phyloP scores from a whole-genome alignment of 2,329 filamentous ascomycete species.

The Thielaviopsis populi region DNA sequence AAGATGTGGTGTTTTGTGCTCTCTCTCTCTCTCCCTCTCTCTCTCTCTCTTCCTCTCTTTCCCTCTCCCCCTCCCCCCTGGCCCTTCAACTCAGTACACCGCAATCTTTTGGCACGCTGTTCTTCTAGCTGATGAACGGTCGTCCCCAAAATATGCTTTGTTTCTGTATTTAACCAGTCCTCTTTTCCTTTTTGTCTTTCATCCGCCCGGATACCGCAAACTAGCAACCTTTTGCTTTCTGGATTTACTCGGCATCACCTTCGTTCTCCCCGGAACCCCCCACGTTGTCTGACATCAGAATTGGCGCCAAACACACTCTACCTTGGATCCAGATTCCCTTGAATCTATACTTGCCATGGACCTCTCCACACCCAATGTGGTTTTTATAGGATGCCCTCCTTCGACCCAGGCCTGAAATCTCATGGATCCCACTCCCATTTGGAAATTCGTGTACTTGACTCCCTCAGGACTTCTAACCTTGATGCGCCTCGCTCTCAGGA shows the following conservation, averaged over 20 bases:
- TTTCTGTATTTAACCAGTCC: neutral
- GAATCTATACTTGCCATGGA: neutral
- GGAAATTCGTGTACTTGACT: neutral
- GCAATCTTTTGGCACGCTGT: neutral
- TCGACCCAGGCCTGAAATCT: neutral
- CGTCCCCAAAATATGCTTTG: neutral
- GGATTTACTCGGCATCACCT: neutral
- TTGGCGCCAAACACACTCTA: neutral
- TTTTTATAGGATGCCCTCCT: neutral
- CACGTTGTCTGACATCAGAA: neutral
- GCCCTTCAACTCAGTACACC: no score
- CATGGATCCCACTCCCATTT: neutral
- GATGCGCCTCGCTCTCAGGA: neutral
- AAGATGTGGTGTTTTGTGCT: neutral
- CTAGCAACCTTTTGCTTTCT: neutral
- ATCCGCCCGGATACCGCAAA: neutral
- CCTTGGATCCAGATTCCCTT: neutral
- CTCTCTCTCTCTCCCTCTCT: no score
- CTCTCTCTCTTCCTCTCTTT: no score
- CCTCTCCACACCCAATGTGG: neutral
- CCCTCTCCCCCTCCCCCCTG: no score
- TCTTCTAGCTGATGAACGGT: neutral
- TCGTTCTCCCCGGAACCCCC: neutral
- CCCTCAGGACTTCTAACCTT: neutral
- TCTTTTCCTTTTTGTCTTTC: constrained; percentile 1